These are phyloP conservation scores for Psilocybe azurescens DNA, from an alignment of 768 basidiomycete genomes.

Conservation along the genomic window DNA sequence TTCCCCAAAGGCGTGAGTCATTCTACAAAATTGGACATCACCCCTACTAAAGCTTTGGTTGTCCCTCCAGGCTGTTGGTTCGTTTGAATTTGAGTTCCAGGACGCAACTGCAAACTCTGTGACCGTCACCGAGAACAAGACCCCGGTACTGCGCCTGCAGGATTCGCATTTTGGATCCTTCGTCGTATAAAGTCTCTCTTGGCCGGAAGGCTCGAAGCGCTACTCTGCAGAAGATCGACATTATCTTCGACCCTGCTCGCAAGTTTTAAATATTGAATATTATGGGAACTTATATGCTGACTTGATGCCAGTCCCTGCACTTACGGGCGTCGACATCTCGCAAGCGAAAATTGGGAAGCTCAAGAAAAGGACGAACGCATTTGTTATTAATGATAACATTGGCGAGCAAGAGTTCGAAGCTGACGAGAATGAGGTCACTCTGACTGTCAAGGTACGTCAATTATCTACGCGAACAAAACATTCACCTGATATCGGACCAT, in stretches of 20 bases:
- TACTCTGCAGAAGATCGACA: constrained; percentile 19
- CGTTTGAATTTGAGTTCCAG: constrained; percentile 20
- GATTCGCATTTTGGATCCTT: constrained; percentile 16
- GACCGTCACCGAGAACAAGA: constrained; percentile 19
- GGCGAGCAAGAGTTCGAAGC: constrained; percentile 19
- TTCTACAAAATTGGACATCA: background rate
- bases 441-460: constrained; percentile 13
- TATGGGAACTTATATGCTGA: background rate
- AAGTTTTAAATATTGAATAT: background rate
- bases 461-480: background rate
- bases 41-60: background rate
- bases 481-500: background rate
- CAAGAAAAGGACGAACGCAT: constrained; percentile 15
- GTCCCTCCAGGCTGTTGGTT: background rate
- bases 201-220: background rate
- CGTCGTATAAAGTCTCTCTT: constrained; percentile 14
- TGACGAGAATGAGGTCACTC: constrained; percentile 17
- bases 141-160: constrained; percentile 14
- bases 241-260: constrained; percentile 14
- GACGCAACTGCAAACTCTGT: constrained; percentile 13
- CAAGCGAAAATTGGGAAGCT: constrained; percentile 16
- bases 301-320: background rate
- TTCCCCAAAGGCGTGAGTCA: constrained; percentile 13
- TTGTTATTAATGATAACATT: constrained; percentile 15
- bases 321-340: constrained; percentile 12